A percentile compares a stretch with the other conserved stretches of the same genome.
Evolutionary conservation across 2,329 filamentous ascomycete species (phyloP).

Genomic region (Phaeosphaeria sp.): DNA sequence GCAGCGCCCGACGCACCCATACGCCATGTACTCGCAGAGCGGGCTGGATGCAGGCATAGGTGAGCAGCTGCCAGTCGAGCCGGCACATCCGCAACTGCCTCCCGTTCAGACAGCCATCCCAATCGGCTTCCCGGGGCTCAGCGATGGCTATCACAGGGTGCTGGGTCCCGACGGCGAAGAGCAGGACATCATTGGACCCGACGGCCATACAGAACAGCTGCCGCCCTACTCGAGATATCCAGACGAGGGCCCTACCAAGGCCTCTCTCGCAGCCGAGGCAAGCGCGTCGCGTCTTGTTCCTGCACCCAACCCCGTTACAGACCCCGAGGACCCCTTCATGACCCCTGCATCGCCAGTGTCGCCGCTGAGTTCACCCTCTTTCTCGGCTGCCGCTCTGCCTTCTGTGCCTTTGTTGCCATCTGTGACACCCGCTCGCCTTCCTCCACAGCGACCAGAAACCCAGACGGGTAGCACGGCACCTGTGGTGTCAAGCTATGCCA

Average conservation of each 20-base stretch:
- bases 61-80: constrained; percentile 30
- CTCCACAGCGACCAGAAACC: constrained; percentile 40
- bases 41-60: constrained; percentile 60
- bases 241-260: constrained; percentile 71
- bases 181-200: constrained; percentile 83
- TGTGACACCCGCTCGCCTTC: constrained; percentile 35
- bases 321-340: constrained; percentile 34
- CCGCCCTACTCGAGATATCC: constrained; percentile 92
- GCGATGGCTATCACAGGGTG: constrained; percentile 72
- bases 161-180: constrained; percentile 84
- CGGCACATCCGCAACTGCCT: constrained; percentile 43
- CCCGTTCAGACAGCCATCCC: constrained; percentile 59
- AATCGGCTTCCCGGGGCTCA: constrained; percentile 75
- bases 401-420: constrained; percentile 28
- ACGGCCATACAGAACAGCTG: constrained; percentile 88
- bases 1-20: constrained; percentile 79
- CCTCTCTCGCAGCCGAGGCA: constrained; percentile 47
- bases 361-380: constrained; percentile 23
- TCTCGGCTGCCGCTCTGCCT: constrained; percentile 26
- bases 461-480: constrained; percentile 34
- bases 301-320: constrained; percentile 21
- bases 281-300: constrained; percentile 39
- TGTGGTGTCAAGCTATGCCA: constrained; percentile 13
- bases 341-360: constrained; percentile 33
- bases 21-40: constrained; percentile 84